These are phyloP conservation scores for Boletus bicolor DNA, from an alignment of 768 basidiomycete species.

Conservation along the genomic window DNA sequence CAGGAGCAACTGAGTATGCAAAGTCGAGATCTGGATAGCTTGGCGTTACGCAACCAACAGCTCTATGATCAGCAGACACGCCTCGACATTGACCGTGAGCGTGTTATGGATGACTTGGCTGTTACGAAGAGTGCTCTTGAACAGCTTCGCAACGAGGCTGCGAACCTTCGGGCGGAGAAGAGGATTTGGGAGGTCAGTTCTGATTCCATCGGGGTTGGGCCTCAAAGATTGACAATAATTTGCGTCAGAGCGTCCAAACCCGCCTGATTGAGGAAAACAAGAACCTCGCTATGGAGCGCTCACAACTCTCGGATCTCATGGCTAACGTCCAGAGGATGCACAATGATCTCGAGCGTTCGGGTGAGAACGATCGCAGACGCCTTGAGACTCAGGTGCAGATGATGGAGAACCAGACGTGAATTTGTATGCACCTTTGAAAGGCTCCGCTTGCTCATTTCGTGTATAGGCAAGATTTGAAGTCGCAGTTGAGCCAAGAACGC, in stretches of 20 bases:
- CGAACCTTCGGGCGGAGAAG: constrained; percentile 90
- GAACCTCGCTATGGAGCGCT: constrained; percentile 72
- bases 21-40: constrained; percentile 60
- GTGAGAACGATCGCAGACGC: constrained; percentile 77
- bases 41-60: constrained; percentile 66
- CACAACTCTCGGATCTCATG: constrained; percentile 85
- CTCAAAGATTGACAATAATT: constrained; percentile 3
- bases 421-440: constrained; percentile 1
- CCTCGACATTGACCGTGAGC: constrained; percentile 69
- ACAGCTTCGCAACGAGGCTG: constrained; percentile 78
- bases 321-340: constrained; percentile 89
- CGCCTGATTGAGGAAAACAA: constrained; percentile 87
- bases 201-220: background rate
- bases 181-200: constrained; percentile 83
- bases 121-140: constrained; percentile 60
- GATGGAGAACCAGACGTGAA: constrained; percentile 76
- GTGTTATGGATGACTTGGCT: constrained; percentile 65
- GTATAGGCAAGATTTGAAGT: constrained; percentile 67
- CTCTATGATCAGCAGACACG: constrained; percentile 72
- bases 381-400: constrained; percentile 77
- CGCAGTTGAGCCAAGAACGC: constrained; percentile 69
- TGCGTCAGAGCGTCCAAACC: constrained; percentile 63
- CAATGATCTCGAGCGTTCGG: constrained; percentile 78
- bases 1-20: constrained; percentile 67
- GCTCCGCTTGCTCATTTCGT: background rate